Evolutionary conservation across 257 asterid species (phyloP).

Genomic region (Apocynum venetum): DNA sequence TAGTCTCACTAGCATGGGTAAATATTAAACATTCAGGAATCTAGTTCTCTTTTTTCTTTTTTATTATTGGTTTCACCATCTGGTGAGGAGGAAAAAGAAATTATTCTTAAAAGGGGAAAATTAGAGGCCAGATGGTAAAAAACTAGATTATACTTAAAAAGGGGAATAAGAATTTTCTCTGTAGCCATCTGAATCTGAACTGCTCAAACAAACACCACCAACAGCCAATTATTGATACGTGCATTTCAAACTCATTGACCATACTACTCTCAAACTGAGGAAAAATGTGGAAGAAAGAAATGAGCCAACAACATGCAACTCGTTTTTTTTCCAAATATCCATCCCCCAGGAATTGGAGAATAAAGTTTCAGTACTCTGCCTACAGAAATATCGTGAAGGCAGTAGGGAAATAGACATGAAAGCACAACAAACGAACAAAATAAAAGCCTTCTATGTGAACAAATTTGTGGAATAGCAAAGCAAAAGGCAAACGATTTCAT

Average conservation of each 20-base stretch:
- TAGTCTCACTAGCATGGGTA: neutral
- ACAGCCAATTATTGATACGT: neutral
- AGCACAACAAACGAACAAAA: neutral
- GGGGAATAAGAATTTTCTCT: neutral
- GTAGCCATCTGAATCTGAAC: neutral
- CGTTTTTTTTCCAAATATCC: neutral
- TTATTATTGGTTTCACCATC: neutral
- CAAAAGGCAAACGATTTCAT: neutral
- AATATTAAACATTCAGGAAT: neutral
- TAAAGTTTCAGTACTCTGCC: neutral
- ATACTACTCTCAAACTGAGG: neutral
- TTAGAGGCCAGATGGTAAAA: neutral
- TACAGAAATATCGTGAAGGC: neutral
- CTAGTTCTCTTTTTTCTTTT: neutral
- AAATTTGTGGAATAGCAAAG: neutral
- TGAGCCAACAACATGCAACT: neutral
- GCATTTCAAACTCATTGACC: neutral
- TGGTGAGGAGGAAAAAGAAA: neutral
- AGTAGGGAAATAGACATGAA: neutral
- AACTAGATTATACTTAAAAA: neutral
- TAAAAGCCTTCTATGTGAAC: neutral
- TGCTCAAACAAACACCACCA: neutral
- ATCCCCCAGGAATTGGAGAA: neutral
- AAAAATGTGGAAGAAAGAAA: neutral
- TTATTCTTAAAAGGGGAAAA: neutral